Percentiles rank a stretch among this genome's conserved stretches.
Evolutionary conservation across 2,329 filamentous ascomycete genomes (phyloP).

Genomic region (Didymella sp.): DNA sequence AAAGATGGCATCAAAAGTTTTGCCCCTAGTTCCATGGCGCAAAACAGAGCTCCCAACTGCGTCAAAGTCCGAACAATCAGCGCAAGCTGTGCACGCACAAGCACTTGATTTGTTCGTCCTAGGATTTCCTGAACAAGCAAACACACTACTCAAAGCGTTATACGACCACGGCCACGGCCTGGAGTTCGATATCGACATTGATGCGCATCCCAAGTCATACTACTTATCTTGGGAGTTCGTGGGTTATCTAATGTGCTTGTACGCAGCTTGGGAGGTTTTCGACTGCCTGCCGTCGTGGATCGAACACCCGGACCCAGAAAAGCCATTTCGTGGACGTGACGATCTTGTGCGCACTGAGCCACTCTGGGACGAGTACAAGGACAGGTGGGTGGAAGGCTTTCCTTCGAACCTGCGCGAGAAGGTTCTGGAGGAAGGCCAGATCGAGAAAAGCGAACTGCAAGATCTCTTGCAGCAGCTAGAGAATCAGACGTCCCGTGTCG

Average conservation of each 20-base stretch:
- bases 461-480: background rate
- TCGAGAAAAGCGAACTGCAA: background rate
- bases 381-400: background rate
- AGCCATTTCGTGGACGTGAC: background rate
- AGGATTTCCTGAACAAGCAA: slow-evolving; percentile 3
- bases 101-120: slow-evolving; percentile 12
- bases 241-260: background rate
- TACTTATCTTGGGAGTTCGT: slow-evolving; percentile 5
- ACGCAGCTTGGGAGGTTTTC: background rate
- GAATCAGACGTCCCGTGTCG: background rate
- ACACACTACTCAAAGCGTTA: slow-evolving; percentile 1
- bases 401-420: background rate
- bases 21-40: slow-evolving; percentile 10
- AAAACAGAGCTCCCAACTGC: slow-evolving; percentile 5
- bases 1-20: background rate
- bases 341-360: background rate
- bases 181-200: background rate
- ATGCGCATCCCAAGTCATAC: background rate
- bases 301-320: background rate
- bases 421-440: background rate
- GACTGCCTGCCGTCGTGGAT: background rate
- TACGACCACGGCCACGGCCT: slow-evolving; percentile 9
- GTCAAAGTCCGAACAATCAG: background rate
- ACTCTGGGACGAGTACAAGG: background rate
- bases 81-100: background rate